Evolutionary conservation across 495 filamentous ascomycete genomes (phyloP), one percentile per base, ranked within the genome.

Genomic region (Penicillium crystallinum): DNA sequence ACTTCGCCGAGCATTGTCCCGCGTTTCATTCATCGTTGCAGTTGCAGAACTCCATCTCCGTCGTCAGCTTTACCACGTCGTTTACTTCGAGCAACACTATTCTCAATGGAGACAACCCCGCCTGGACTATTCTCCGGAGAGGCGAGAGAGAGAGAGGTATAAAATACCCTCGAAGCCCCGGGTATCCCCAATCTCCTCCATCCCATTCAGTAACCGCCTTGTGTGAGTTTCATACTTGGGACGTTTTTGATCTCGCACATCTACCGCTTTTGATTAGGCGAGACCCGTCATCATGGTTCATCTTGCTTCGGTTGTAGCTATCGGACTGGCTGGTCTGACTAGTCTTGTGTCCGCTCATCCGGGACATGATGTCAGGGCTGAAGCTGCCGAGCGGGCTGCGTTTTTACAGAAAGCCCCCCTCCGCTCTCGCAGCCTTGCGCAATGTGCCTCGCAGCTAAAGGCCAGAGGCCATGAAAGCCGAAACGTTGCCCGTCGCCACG

Each of bases 371-470:
- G 52, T 70, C 57, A 62, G 59, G 41, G 65, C 69, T 12, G 76
- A 80, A 57, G 59, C 69, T 21, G 70, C 68, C 9, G 73, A 77
- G 59, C 77, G 74, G 34, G 67, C 68, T 31, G 61, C 63, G 0
- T 76, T 72, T 52, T 54, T 81, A 46, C 64, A 67, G 54, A 51
- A 46, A 6, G 59, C 65, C 7, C 51, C 53, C 19, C 19, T 67
- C 12, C 67, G 71, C 33, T 57, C 69, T 27, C 71, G 68, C 43
- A 70, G 74, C 38, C 63, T 78, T 33, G 55, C 56, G 33, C 76
- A 78, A 53, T 82, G 78, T 59, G 66, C 77, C 25, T 64, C 65
- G 4, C 66, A 74, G 63, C 61, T 82, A 38, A 72, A 65, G 59
- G 71, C 74, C n/a, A 74, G 77, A 18, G 79, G 79, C 34, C 55